Evolutionary conservation across 2,329 filamentous ascomycete species (phyloP), one percentile per base, ranked within the genome.

Genomic region (Scedosporium aurantiacum): DNA sequence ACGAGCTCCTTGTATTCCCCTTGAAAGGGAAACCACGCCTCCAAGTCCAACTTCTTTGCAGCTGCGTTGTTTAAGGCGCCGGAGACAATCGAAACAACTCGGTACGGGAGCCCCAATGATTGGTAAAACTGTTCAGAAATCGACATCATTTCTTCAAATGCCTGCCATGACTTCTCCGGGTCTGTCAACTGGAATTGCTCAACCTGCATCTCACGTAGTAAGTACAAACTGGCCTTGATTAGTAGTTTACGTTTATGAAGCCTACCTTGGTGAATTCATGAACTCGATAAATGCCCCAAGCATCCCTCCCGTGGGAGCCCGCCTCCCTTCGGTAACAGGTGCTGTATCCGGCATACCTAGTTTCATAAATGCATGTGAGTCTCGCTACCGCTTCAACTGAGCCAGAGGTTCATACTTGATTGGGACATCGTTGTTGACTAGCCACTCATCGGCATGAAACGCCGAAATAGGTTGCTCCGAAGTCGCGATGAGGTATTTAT

Each of bases 1-100:
- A 97, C 94, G 28, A 99, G 84, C 78, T 97, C 94, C 78, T 97
- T 97, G 82, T 97, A 99, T 76, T 97, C 94, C 68, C 89, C 89
- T 74, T 97, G 92, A 80, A 89, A 95, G 16, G 91, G 91, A 74
- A 96, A 96, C 90, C 91, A 96, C 2, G 94, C 93, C 74, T 99
- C 94, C 23, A 99, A 82, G 70, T 99, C 94, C 72, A 88, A 92
- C 77, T 99, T 99, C 82, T 96, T 97, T 28, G 90, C 80, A 14
- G 79, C 75, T 12, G 75, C 75, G 56, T 77, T 95, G 77, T 96
- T 96, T 69, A 99, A 78, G 0, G 94, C 94, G 4, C 93, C 93
- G n/a, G 91, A 96, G 62, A 97, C 94, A 66, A 99, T 99, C 60
- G 88, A 86, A 8, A 97, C 90, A 21, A 99, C 85, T 65, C 90